Conservation (phyloP, 345 rosid genomes). For the Isatis tinctoria region DNA sequence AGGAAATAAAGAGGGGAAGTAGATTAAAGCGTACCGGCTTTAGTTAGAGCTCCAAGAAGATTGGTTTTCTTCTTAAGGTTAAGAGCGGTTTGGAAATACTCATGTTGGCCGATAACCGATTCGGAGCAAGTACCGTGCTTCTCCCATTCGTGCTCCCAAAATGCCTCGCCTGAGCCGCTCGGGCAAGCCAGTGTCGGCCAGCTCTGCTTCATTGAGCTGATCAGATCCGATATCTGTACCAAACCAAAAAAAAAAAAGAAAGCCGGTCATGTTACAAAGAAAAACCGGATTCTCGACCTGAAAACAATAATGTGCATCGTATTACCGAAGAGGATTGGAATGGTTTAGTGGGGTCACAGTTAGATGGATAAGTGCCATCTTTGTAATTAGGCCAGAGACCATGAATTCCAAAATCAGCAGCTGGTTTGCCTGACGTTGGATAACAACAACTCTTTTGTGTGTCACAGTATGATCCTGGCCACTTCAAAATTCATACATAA, state of each 20-base stretch:
- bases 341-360: constrained; percentile 56
- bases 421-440: constrained; percentile 85
- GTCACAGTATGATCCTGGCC: constrained; percentile 98
- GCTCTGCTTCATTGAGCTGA: constrained; percentile 45
- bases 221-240: constrained; percentile 53
- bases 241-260: constrained; percentile 4
- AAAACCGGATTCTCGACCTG: no score
- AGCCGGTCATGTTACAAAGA: not conserved
- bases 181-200: constrained; percentile 96
- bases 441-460: constrained; percentile 64
- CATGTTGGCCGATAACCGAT: constrained; percentile 63
- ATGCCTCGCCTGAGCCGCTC: constrained; percentile 46
- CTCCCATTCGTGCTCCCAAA: constrained; percentile 96
- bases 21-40: constrained; percentile 45
- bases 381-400: constrained; percentile 94
- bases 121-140: constrained; percentile 96
- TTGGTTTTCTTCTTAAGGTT: constrained; percentile 40
- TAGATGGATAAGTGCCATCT: constrained; percentile 76
- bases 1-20: no score
- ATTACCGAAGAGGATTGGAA: constrained; percentile 54
- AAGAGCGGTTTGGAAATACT: constrained; percentile 64
- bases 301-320: not conserved
- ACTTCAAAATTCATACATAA: constrained; percentile 31
- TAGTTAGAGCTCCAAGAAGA: constrained; percentile 52
- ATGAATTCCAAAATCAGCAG: constrained; percentile 85